Evolutionary conservation across 495 filamentous ascomycete species (phyloP).

Genomic region (Aspergillus panamensis): DNA sequence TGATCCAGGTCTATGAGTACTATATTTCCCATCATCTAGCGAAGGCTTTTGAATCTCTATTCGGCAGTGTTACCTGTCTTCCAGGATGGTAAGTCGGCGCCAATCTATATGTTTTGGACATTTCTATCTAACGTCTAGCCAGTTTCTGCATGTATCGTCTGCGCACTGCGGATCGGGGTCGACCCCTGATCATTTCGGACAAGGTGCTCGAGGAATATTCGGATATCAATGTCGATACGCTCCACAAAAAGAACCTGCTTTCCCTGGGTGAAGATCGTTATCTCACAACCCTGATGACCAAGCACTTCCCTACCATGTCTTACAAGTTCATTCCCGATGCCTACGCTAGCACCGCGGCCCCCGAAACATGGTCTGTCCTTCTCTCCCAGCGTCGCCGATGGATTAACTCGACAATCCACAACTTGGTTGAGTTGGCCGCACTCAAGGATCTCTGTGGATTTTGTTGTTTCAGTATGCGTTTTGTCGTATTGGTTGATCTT

Average conservation of each 20-base stretch:
- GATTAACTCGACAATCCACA: constrained; percentile 99
- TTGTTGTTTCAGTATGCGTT: constrained; percentile 99
- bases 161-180: constrained; percentile 85
- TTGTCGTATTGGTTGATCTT: constrained; percentile 93
- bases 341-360: constrained; percentile 87
- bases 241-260: constrained; percentile 97
- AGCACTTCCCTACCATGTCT: constrained; percentile 91
- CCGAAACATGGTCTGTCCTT: constrained; percentile 87
- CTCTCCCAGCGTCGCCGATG: constrained; percentile 93
- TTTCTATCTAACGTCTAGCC: constrained; percentile 22
- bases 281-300: constrained; percentile 95
- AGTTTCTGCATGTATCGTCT: constrained; percentile 99
- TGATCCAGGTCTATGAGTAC: constrained; percentile 99
- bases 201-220: constrained; percentile 83
- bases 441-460: constrained; percentile 94
- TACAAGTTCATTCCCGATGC: constrained; percentile 96
- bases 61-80: constrained; percentile 94
- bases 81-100: constrained; percentile 80
- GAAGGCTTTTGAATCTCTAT: constrained; percentile 93
- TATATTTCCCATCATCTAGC: constrained; percentile 92
- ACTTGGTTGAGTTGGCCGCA: constrained; percentile 81
- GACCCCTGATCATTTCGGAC: constrained; percentile 87
- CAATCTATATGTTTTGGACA: neutral
- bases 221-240: constrained; percentile 82
- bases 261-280: constrained; percentile 96